Conservation (phyloP, 2,329 filamentous ascomycete genomes). For the Proliferodiscus dingleyae region DNA sequence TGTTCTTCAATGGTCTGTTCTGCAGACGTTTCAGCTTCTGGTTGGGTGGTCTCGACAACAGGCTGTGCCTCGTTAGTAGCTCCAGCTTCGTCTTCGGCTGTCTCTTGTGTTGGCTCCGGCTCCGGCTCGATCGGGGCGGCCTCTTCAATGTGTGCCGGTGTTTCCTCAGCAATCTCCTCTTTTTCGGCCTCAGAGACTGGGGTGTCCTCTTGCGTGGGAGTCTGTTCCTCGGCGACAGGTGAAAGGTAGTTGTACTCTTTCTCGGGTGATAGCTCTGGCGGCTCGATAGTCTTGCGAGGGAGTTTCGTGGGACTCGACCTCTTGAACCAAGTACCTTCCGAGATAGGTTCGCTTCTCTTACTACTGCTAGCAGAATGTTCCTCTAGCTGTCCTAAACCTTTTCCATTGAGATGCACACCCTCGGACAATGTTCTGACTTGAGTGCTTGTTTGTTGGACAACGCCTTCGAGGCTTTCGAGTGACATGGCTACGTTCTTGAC, state of each 20-base stretch:
- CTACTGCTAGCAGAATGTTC: conserved; percentile 5
- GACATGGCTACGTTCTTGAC: conserved; percentile 13
- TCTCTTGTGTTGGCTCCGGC: not conserved
- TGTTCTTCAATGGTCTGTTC: too few relatives aligned
- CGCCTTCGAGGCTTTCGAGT: conserved; percentile 6
- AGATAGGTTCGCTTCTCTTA: conserved; percentile 1
- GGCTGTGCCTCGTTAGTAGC: not conserved
- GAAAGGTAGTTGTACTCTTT: conserved; percentile 6
- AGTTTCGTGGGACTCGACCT: not conserved
- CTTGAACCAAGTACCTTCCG: conserved; percentile 10
- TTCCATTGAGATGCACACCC: conserved; percentile 19
- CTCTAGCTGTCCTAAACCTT: conserved; percentile 13
- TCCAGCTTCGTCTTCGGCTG: not conserved
- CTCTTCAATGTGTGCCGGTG: not conserved
- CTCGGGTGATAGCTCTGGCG: not conserved
- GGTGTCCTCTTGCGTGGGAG: not conserved
- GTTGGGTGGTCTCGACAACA: not conserved
- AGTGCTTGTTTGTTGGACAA: not conserved
- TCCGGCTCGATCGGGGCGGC: not conserved
- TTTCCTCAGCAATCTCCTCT: not conserved
- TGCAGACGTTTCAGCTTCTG: too few relatives aligned
- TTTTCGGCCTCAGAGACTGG: not conserved
- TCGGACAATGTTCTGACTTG: conserved; percentile 6
- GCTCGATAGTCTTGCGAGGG: not conserved
- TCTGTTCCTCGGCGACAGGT: conserved; percentile 9